phyloP scores from a whole-genome alignment of 345 rosid genomes.

The Chamaenerion angustifolium region DNA sequence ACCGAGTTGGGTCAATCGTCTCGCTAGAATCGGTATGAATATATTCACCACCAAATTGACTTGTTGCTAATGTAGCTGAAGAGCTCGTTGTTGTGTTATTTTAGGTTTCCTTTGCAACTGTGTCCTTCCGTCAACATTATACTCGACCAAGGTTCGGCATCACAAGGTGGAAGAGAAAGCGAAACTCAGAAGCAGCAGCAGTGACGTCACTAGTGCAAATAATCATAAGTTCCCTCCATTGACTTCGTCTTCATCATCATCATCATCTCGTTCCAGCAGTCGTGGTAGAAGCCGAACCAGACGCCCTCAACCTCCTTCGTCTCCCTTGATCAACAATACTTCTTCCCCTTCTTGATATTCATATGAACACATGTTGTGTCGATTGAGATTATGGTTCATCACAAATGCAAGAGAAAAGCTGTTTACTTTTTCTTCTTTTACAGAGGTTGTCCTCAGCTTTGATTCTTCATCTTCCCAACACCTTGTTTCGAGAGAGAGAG shows the following conservation, averaged over 20 bases:
- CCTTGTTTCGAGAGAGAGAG: too few relatives aligned
- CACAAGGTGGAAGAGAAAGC: conserved; percentile 46
- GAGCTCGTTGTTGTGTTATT: too few relatives aligned
- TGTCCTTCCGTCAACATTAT: conserved; percentile 72
- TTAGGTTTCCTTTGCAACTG: conserved; percentile 89
- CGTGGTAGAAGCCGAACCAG: conserved; percentile 45
- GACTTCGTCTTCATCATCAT: too few relatives aligned
- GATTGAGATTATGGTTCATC: too few relatives aligned
- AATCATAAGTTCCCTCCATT: conserved; percentile 33
- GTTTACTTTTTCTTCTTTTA: too few relatives aligned
- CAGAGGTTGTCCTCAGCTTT: too few relatives aligned
- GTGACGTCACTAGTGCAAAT: conserved; percentile 16
- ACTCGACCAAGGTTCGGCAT: conserved; percentile 44
- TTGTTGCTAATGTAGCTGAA: too few relatives aligned
- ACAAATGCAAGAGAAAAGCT: too few relatives aligned
- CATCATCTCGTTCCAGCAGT: too few relatives aligned
- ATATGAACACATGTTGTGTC: too few relatives aligned
- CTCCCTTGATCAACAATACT: conserved; percentile 36
- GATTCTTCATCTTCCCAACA: too few relatives aligned
- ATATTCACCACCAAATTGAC: too few relatives aligned
- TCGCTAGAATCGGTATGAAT: conserved; percentile 92
- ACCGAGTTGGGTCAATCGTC: conserved; percentile 93
- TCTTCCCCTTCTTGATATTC: background rate
- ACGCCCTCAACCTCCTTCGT: conserved; percentile 42
- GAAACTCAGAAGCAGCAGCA: conserved; percentile 15